Conservation (phyloP, 2,329 filamentous ascomycete genomes). For the Aspergillus sp. region DNA sequence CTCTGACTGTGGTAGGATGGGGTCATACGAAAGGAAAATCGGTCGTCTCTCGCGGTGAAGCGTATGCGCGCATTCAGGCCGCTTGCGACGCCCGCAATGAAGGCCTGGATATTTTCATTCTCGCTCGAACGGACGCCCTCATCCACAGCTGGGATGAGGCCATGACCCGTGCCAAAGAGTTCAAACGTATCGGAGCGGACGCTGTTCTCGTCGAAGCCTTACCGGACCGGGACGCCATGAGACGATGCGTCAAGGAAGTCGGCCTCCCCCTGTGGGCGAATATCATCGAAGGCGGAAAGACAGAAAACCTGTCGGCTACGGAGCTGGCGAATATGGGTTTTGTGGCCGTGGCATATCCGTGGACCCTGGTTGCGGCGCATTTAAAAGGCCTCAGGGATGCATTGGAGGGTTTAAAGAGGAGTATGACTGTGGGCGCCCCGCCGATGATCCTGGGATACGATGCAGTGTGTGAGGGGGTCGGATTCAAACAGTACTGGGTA, state of each 20-base stretch:
- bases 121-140: constrained; percentile 39
- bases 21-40: constrained; percentile 42
- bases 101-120: constrained; percentile 40
- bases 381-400: constrained; percentile 32
- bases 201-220: constrained; percentile 41
- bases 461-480: constrained; percentile 41
- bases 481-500: constrained; percentile 39
- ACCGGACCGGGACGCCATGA: constrained; percentile 39
- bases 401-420: constrained; percentile 33
- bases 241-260: constrained; percentile 29
- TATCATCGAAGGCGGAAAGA: constrained; percentile 38
- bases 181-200: constrained; percentile 39
- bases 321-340: constrained; percentile 36
- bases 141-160: constrained; percentile 39
- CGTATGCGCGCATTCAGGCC: constrained; percentile 40
- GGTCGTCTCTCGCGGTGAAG: constrained; percentile 40
- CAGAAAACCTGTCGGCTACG: constrained; percentile 34
- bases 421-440: constrained; percentile 35
- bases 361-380: constrained; percentile 39
- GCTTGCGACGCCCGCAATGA: constrained; percentile 41
- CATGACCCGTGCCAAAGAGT: constrained; percentile 34
- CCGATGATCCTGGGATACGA: constrained; percentile 37
- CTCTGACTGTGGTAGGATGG: constrained; percentile 24
- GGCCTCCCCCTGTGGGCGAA: constrained; percentile 37
- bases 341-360: constrained; percentile 38